Base-by-base conservation (phyloP, 1,139 yeast genomes). In the Hyphopichia burtonii region DNA sequence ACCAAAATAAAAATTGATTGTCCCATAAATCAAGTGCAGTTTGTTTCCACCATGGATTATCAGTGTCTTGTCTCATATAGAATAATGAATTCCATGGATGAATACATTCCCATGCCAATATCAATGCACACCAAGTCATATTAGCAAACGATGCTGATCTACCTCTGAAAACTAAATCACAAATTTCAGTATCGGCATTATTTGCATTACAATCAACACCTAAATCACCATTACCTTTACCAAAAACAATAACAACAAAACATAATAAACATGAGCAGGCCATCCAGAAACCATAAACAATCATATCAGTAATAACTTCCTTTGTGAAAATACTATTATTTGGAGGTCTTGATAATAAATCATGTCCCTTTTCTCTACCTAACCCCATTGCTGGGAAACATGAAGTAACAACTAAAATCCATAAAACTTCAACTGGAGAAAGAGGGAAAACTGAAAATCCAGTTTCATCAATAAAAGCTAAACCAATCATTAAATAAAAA, bases 81-180 rank as follows among this genome's bases (percentile, higher is more conserved):
- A 86, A 84, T 49, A 86, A 68, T 1, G 93, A 85, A 51, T 82
- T 71, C 47, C 82, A 70, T 65, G 83, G 68, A 56, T 86, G 89
- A 43, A 85, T 74, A 51, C 87, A 87, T 61, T 86, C 94, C 93
- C 94, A 86, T 1, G 94, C 95, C 41, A 86, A 68, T 22, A 86
- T 60, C 45, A 87, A 72, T 7, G 90, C 82, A 63, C 90, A 78
- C 94, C 95, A 86, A 1, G 95, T 86, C 83, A 86, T 82, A 5
- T 83, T 79, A 4, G 83, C 84, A 65, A 87, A 87, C 0, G 89
- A 76, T 2, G 84, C 76, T 1, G 94, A 80, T 54, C 96, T 78
- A 2, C 88, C 87, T 51, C 78, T 71, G 67, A 81, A 86, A 10
- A 87, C 94, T 48, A 70, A 63, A 41, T 66, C 53, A 62, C 95